A percentile compares a stretch with the other conserved stretches of the same genome.
Evolutionary conservation across 2,329 filamentous ascomycete species (phyloP).

Genomic region (Aspergillus sp.): DNA sequence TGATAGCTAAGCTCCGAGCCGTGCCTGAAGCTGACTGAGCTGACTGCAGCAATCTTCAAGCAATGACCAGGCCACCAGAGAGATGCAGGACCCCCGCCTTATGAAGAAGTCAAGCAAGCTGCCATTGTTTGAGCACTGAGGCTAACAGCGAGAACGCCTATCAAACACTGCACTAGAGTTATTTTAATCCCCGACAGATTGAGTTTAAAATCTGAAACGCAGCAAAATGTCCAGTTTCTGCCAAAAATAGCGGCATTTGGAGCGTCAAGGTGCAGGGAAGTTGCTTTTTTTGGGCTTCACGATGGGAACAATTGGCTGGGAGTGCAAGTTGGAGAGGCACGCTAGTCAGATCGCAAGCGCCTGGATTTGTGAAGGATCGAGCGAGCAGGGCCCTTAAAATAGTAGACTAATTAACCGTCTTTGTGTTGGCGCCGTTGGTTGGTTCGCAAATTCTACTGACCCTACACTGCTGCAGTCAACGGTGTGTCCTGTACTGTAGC

Average conservation of each 20-base stretch:
- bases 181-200: constrained; percentile 15
- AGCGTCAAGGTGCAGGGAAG: neutral
- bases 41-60: neutral
- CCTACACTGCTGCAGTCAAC: no score
- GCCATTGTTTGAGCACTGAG: neutral
- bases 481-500: neutral
- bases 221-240: constrained; percentile 7
- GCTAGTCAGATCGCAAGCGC: neutral
- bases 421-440: constrained; percentile 1
- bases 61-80: no score
- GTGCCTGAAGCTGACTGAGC: neutral
- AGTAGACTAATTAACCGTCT: constrained; percentile 1
- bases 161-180: neutral
- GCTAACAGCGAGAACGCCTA: neutral
- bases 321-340: neutral
- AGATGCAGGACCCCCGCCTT: neutral
- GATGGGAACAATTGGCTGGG: constrained; percentile 8
- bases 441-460: no score
- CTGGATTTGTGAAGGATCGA: neutral
- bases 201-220: constrained; percentile 12
- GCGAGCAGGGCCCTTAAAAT: constrained; percentile 5
- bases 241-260: neutral
- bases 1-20: neutral
- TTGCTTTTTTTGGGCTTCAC: constrained; percentile 5
- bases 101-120: neutral